Evolutionary conservation across 2,329 filamentous ascomycete genomes (phyloP).

Genomic region (Sphaerulina vaccinii): DNA sequence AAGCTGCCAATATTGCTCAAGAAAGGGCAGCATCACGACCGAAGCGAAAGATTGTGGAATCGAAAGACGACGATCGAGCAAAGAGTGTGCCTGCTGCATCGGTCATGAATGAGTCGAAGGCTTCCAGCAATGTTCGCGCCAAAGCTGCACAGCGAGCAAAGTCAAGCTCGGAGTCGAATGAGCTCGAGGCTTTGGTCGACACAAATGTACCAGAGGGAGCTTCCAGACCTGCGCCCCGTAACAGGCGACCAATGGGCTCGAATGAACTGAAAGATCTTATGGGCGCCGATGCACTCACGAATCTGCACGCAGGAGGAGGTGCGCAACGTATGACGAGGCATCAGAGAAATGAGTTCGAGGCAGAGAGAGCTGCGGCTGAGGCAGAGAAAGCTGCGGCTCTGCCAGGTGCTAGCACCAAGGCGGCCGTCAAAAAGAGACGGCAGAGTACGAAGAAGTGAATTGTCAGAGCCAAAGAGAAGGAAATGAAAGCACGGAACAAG

Average conservation of each 20-base stretch:
- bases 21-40: too few species aligned
- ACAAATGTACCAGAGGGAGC: not conserved
- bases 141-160: too few species aligned
- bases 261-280: constrained; percentile 6
- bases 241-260: constrained; percentile 2
- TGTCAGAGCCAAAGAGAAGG: not conserved
- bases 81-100: too few species aligned
- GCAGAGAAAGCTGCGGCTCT: not conserved
- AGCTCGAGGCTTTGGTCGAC: too few species aligned
- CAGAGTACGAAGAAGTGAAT: not conserved
- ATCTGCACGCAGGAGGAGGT: not conserved
- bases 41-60: too few species aligned
- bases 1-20: too few species aligned
- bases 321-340: constrained; percentile 4
- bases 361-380: constrained; percentile 1
- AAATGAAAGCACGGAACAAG: not conserved
- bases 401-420: constrained; percentile 2
- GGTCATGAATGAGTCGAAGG: too few species aligned
- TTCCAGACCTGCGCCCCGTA: not conserved
- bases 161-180: too few species aligned
- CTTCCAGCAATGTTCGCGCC: too few species aligned
- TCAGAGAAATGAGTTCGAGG: too few species aligned
- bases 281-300: not conserved
- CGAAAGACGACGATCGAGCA: too few species aligned
- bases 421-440: not conserved